phyloP scores from a whole-genome alignment of 2,329 filamentous ascomycete species.

The Aspergillus uvarum region DNA sequence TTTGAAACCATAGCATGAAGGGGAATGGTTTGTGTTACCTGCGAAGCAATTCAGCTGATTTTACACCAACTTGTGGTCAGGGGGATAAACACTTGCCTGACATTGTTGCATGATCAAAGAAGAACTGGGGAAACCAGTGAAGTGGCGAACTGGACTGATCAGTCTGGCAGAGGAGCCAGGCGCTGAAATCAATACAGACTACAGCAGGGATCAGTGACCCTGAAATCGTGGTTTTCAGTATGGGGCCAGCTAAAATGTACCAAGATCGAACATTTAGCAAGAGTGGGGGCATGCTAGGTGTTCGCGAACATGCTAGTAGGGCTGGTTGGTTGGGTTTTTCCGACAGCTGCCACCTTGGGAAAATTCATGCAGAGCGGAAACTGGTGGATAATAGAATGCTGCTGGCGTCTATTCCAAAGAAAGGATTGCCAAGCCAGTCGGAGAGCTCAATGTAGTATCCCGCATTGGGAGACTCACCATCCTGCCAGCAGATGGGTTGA shows the following conservation, averaged over 20 bases:
- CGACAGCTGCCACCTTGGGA: neutral
- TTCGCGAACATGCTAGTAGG: neutral
- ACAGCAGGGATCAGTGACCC: neutral
- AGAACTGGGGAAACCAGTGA: neutral
- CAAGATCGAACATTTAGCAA: neutral
- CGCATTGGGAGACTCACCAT: neutral
- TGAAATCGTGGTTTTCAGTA: neutral
- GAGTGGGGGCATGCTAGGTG: neutral
- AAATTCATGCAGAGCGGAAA: neutral
- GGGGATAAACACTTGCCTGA: neutral
- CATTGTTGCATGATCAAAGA: neutral
- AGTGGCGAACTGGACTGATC: neutral
- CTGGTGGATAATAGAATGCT: neutral
- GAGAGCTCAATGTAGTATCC: neutral
- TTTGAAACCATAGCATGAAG: neutral
- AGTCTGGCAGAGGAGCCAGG: neutral
- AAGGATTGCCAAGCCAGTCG: neutral
- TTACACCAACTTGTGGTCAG: neutral
- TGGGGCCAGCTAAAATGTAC: neutral
- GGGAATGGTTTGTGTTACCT: neutral
- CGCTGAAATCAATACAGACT: neutral
- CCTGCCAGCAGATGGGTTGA: neutral
- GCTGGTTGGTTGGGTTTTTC: neutral
- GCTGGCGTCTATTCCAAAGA: neutral
- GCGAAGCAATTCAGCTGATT: neutral